Evolutionary conservation across 495 filamentous ascomycete genomes (phyloP).

Genomic region (Podospora pseudoanserina): DNA sequence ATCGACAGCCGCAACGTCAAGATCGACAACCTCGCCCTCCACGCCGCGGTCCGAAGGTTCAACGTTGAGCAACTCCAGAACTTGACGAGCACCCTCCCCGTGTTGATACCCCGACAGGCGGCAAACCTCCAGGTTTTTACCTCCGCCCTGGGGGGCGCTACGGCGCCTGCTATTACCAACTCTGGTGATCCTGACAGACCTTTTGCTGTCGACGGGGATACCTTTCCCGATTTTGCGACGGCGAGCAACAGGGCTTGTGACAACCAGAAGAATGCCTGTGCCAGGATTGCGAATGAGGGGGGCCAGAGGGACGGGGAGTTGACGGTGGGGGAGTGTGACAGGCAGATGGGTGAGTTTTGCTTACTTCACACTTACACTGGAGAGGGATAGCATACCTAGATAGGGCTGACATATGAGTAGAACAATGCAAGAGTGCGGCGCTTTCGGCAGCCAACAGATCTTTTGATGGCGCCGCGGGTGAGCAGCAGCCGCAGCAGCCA

Average conservation of each 20-base stretch:
- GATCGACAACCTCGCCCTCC: not conserved
- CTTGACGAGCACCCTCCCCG: not conserved
- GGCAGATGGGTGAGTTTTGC: constrained; percentile 34
- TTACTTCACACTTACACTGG: not conserved
- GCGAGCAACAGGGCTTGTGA: constrained; percentile 40
- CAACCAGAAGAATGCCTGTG: constrained; percentile 42
- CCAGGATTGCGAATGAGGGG: constrained; percentile 31
- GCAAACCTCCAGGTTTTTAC: constrained; percentile 29
- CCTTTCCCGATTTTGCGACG: constrained; percentile 38
- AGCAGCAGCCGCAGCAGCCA: too few relatives aligned
- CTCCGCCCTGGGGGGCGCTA: constrained; percentile 24
- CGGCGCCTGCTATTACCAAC: constrained; percentile 31
- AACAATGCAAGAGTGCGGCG: constrained; percentile 29
- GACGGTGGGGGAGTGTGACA: constrained; percentile 35
- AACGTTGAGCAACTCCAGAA: not conserved
- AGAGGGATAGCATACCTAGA: too few relatives aligned
- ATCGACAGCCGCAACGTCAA: not conserved
- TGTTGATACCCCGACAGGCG: not conserved
- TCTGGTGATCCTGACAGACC: constrained; percentile 38
- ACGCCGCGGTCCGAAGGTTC: not conserved
- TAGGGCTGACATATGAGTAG: constrained; percentile 18
- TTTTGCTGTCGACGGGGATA: constrained; percentile 45
- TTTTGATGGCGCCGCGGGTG: constrained; percentile 14
- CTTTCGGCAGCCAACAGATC: constrained; percentile 22
- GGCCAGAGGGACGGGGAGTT: constrained; percentile 18